Evolutionary conservation across 2,329 filamentous ascomycete species (phyloP), one percentile per base, ranked within the genome.

Genomic region (Calycina herbarum): DNA sequence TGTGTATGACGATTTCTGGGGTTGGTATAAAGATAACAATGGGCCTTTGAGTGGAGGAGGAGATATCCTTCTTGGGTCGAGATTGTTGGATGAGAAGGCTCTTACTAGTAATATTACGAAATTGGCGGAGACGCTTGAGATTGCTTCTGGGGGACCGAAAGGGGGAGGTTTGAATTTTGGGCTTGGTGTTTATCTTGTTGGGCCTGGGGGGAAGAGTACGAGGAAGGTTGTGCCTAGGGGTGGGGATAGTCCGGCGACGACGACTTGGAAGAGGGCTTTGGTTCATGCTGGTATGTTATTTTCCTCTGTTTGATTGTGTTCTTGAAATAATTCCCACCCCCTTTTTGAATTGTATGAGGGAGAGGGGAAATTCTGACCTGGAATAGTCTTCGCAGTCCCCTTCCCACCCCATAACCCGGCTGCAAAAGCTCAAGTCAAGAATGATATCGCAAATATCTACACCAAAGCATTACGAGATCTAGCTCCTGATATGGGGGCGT

Each of bases 191-290:
- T 80, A 77, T 63, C 67, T 83, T 2, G 79, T 85, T 0, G 40
- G 59, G n/a, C 59, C 20, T 7, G 75, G 77, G 1, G 82, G 82
- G 0, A 78, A 79, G 40, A 82, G 80, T 0, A 78, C 83, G 0
- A 73, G 76, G 0, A 71, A 83, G 54, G 82, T 80, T 1, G 72
- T 74, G 38, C 80, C 81, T 0, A 73, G 79, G 20, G 82, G 82
- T 0, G 81, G 81, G 0, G 74, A 79, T 54, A 81, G 82, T 35
- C 76, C 82, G 0, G 78, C 83, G 2, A 80, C 81, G 45, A 83
- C 83, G 0, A 82, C 82, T 0, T 88, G 83, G 83, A 77, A 85
- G 17, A 79, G 70, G 13, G 77, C 81, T 0, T 78, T 79, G 20
- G 72, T 80, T 2, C 81, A 82, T 61, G 68, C 76, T 0, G 68